Percentiles rank a stretch among this genome's conserved stretches.
Evolutionary conservation across 2,329 filamentous ascomycete genomes (phyloP).

Genomic region (Fusarium paranaense): DNA sequence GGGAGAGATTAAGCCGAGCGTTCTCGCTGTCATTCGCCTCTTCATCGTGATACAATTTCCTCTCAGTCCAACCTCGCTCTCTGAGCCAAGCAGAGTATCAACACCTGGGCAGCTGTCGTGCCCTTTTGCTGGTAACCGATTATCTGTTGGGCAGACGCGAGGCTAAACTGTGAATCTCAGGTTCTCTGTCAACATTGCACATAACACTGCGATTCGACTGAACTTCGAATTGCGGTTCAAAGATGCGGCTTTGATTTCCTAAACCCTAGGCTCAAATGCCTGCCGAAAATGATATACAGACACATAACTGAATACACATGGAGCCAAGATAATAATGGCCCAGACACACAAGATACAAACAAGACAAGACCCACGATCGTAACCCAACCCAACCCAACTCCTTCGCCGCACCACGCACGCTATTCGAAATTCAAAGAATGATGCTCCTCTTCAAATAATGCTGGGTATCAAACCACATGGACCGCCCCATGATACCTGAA

Average conservation of each 20-base stretch:
- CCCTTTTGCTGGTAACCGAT: neutral
- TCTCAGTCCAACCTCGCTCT: neutral
- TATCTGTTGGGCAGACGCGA: neutral
- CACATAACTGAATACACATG: conserved; percentile 34
- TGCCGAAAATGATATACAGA: conserved; percentile 35
- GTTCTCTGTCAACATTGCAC: neutral
- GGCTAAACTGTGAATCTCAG: conserved; percentile 14
- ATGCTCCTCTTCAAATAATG: conserved; percentile 45
- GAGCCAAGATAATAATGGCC: conserved; percentile 24
- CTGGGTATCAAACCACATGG: conserved; percentile 50
- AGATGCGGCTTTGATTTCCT: conserved; percentile 17
- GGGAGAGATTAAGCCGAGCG: neutral
- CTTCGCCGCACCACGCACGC: conserved; percentile 42
- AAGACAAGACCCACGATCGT: conserved; percentile 20
- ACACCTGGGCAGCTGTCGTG: neutral
- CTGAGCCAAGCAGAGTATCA: neutral
- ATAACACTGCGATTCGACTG: neutral
- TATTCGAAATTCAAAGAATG: conserved; percentile 43
- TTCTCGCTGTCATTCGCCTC: neutral
- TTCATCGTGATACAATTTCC: neutral
- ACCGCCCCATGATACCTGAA: conserved; percentile 46
- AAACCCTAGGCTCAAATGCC: conserved; percentile 23
- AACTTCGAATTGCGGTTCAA: neutral
- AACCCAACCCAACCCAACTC: conserved; percentile 37
- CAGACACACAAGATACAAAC: conserved; percentile 31